These are phyloP conservation scores for Verticillium albo-atrum DNA, from an alignment of 2,329 filamentous ascomycete genomes.

Conservation along the genomic window DNA sequence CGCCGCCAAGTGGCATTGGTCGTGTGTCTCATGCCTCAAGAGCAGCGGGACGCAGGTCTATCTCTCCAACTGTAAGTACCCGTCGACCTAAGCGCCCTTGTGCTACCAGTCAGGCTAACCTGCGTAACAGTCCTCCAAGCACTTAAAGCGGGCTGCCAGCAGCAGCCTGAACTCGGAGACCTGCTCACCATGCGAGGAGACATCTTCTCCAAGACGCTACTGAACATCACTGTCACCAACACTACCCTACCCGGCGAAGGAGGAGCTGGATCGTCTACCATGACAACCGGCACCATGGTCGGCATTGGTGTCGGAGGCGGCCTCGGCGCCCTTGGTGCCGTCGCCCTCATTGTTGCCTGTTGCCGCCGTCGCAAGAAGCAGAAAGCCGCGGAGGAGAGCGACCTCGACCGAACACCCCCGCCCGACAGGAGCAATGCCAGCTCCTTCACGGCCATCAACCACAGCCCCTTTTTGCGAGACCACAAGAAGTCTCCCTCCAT, in stretches of 20 bases:
- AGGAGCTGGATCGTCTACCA: slow-evolving; percentile 20
- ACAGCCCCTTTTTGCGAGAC: slow-evolving; percentile 14
- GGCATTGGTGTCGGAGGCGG: slow-evolving; percentile 46
- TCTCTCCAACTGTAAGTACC: slow-evolving; percentile 43
- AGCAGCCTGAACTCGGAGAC: slow-evolving; percentile 32
- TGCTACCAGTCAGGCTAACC: slow-evolving; percentile 4
- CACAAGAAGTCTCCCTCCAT: slow-evolving; percentile 21
- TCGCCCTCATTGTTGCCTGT: slow-evolving; percentile 42
- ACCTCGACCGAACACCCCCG: slow-evolving; percentile 10
- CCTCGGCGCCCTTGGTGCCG: slow-evolving; percentile 34
- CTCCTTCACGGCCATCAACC: slow-evolving; percentile 11
- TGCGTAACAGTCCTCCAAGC: slow-evolving; percentile 37
- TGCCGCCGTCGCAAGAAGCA: slow-evolving; percentile 37
- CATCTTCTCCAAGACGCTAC: slow-evolving; percentile 29
- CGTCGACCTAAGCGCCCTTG: background rate
- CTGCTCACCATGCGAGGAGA: slow-evolving; percentile 33
- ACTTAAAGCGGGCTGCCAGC: slow-evolving; percentile 42
- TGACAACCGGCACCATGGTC: slow-evolving; percentile 46
- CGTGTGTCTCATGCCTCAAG: slow-evolving; percentile 39
- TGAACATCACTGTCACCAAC: slow-evolving; percentile 36
- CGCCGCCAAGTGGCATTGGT: slow-evolving; percentile 20
- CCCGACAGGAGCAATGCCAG: slow-evolving; percentile 7
- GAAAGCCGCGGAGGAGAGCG: slow-evolving; percentile 18
- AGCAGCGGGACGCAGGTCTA: slow-evolving; percentile 34
- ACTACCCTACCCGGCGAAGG: slow-evolving; percentile 16